phyloP scores from a whole-genome alignment of 768 basidiomycete species.

The Grammothele lineata region DNA sequence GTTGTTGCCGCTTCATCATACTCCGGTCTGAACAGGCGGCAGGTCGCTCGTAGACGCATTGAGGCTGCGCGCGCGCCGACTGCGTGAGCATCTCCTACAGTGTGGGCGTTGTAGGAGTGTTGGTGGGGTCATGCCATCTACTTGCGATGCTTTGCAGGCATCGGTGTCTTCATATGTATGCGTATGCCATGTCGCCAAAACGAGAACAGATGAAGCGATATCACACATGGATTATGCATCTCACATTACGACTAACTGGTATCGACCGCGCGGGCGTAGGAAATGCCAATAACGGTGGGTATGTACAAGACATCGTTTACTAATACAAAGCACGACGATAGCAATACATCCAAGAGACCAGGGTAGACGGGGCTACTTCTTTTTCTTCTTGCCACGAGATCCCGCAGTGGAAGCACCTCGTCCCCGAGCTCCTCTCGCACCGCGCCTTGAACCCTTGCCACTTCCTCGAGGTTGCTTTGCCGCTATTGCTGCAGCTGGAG shows the following conservation, averaged over 20 bases:
- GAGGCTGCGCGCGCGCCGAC: slow-evolving; percentile 59
- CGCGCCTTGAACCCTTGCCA: slow-evolving; percentile 25
- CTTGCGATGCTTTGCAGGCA: slow-evolving; percentile 15
- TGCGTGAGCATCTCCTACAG: not conserved
- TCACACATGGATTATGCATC: slow-evolving; percentile 18
- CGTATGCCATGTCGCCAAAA: slow-evolving; percentile 26
- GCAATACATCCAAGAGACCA: not conserved
- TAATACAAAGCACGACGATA: slow-evolving; percentile 9
- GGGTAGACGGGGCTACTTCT: slow-evolving; percentile 30
- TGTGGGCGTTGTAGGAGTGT: slow-evolving; percentile 11
- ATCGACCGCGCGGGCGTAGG: no score
- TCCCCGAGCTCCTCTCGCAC: slow-evolving; percentile 27
- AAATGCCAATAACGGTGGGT: no score
- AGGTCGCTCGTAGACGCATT: slow-evolving; percentile 83
- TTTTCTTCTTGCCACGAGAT: slow-evolving; percentile 42
- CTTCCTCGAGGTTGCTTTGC: slow-evolving; percentile 23
- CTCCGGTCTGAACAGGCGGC: slow-evolving; percentile 75
- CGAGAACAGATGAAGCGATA: slow-evolving; percentile 16
- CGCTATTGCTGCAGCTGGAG: slow-evolving; percentile 13
- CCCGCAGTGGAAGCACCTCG: slow-evolving; percentile 26
- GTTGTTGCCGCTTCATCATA: slow-evolving; percentile 44
- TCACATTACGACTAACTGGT: not conserved
- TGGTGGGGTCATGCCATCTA: slow-evolving; percentile 14
- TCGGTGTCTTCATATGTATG: slow-evolving; percentile 26
- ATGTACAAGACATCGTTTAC: no score